phyloP scores from a whole-genome alignment of 257 asterid genomes.

The Coffea canephora region DNA sequence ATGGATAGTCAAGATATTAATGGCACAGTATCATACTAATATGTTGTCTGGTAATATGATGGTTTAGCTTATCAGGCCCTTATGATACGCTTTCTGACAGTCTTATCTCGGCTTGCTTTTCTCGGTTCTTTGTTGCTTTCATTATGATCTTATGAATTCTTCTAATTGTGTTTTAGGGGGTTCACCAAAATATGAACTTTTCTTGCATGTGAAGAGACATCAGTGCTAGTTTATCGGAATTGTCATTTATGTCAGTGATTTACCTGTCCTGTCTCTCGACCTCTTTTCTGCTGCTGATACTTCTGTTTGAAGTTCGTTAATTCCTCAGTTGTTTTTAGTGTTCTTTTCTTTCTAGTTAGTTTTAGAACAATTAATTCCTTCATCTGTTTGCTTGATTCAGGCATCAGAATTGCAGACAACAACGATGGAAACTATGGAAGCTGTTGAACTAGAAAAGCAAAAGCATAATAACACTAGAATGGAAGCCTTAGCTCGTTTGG shows the following conservation, averaged over 20 bases:
- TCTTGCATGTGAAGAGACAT: background rate
- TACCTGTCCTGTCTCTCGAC: background rate
- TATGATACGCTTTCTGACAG: background rate
- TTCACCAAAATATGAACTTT: background rate
- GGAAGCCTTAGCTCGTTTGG: constrained; percentile 75
- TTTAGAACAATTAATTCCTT: background rate
- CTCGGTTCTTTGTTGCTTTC: background rate
- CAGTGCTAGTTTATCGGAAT: background rate
- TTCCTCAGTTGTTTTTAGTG: background rate
- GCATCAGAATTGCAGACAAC: constrained; percentile 87
- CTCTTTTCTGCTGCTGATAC: background rate
- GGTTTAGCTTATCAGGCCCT: background rate
- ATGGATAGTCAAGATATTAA: background rate
- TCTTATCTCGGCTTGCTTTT: background rate
- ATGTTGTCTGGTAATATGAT: background rate
- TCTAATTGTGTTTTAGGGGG: background rate
- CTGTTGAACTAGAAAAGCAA: constrained; percentile 91
- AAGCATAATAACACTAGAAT: constrained; percentile 92
- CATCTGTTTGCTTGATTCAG: constrained; percentile 30
- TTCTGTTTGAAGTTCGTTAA: background rate
- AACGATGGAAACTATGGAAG: constrained; percentile 95
- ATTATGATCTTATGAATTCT: background rate
- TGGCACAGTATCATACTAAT: background rate
- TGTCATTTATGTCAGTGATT: background rate
- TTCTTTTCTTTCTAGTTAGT: background rate